Evolutionary conservation across 2,329 filamentous ascomycete genomes (phyloP).

Genomic region (Bipolaris zeicola): DNA sequence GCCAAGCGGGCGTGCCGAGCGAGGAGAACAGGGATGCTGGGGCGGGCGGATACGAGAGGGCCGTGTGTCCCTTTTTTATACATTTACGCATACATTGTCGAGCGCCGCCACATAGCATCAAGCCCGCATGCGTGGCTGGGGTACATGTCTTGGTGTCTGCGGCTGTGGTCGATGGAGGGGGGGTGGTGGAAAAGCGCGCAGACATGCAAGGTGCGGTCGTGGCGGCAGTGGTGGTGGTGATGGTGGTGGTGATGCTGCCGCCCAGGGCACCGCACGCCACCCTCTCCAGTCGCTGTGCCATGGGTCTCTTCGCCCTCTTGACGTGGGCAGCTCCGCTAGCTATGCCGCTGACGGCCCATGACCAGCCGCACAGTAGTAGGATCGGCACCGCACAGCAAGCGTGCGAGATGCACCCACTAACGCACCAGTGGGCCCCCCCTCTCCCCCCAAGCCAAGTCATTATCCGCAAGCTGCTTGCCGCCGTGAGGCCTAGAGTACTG

Average conservation of each 20-base stretch:
- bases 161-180: no score
- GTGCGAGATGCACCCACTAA: constrained; percentile 4
- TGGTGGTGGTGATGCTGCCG: background rate
- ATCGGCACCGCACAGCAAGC: constrained; percentile 15
- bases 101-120: background rate
- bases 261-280: background rate
- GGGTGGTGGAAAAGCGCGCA: background rate
- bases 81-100: background rate
- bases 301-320: background rate
- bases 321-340: constrained; percentile 4
- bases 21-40: constrained; percentile 9
- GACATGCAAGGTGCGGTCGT: background rate
- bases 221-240: background rate
- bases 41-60: background rate
- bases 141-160: no score
- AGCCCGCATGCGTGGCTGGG: background rate
- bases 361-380: constrained; percentile 14
- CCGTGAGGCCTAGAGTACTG: background rate
- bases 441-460: background rate
- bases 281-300: background rate
- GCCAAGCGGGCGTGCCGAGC: constrained; percentile 26
- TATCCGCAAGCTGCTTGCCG: constrained; percentile 10
- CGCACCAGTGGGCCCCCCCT: constrained; percentile 1
- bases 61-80: constrained; percentile 3
- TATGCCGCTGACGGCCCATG: constrained; percentile 17